Base-by-base conservation (phyloP, 768 basidiomycete species). In the Mycena indigotica region DNA sequence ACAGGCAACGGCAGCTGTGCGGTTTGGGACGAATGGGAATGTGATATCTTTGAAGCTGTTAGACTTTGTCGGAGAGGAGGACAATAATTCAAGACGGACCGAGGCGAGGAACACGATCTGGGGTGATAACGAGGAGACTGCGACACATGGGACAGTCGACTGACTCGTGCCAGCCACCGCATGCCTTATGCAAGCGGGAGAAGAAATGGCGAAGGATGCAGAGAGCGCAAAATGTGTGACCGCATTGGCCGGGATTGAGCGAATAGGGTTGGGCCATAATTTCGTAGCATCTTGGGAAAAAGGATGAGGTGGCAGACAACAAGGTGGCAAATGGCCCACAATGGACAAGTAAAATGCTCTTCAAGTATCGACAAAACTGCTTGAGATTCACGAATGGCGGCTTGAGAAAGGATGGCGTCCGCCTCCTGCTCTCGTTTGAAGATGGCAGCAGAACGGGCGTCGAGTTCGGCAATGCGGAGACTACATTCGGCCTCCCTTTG, bases 181-280 rank as follows among this genome's bases (percentile, higher is more conserved):
- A 88, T 1, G 73, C 75, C 19, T 73, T 74, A 70, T 88, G 86
- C 26, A 88, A 71, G 48, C 82, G 81, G 64, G 85, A 84, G 74
- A 87, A 88, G 71, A 84, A 83, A 84, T 85, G 86, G 65, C 82
- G 83, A 28, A 88, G 69, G 58, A 86, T 84, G 70, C 85, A 88
- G 48, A 84, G 71, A 28, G 83, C 81, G 66, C 86, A 88, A 65
- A 85, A 89, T 3, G 85, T 81, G 65, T 89, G 88, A 10, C 88
- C 87, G 59, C 87, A 89, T 38, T 74, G 71, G 15, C 73, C 75
- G 17, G 84, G 80, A 55, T 76, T 80, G 39, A 88, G 71, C 28
- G 73, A 72, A 65, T 84, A 84, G 6, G 88, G 87, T 60, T 78
- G 77, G 2, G 85, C 83, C 77, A 88, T 76, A 53, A 84, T 76